Evolutionary conservation across 768 basidiomycete species (phyloP).

Genomic region (Lactifluus subvellereus): DNA sequence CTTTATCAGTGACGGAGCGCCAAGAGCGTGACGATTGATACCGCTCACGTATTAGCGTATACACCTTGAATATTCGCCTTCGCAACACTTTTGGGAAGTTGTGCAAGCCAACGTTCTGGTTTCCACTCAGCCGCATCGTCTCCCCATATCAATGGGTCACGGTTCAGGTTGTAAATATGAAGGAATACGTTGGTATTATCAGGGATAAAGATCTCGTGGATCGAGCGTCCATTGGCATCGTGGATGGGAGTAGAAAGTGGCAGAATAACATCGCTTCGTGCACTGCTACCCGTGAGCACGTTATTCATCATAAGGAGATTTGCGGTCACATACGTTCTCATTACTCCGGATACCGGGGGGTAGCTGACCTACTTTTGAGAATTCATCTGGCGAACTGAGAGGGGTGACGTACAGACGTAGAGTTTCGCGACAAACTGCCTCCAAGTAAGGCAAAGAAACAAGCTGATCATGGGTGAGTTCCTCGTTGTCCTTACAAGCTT

Average conservation of each 20-base stretch:
- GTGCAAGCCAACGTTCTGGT: conserved; percentile 39
- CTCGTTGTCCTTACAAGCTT: conserved; percentile 21
- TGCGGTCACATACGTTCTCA: neutral
- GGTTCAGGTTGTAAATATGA: too few relatives aligned
- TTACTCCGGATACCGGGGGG: too few relatives aligned
- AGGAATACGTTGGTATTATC: too few relatives aligned
- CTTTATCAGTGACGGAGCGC: neutral
- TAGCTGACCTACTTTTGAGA: too few relatives aligned
- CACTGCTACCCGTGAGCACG: neutral
- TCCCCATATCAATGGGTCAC: conserved; percentile 32
- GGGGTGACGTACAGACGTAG: too few relatives aligned
- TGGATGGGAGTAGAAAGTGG: neutral
- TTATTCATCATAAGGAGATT: neutral
- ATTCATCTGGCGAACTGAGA: too few relatives aligned
- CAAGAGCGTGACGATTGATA: neutral
- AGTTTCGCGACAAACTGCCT: too few relatives aligned
- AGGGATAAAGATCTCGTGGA: conserved; percentile 17
- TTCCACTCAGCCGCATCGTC: conserved; percentile 38
- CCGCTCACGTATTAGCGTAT: conserved; percentile 21
- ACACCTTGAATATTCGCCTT: too few relatives aligned
- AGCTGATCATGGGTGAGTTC: conserved; percentile 32
- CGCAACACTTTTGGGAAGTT: conserved; percentile 24
- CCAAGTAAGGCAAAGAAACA: conserved; percentile 20
- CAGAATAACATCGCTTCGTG: neutral
- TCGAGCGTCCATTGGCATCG: neutral